Evolutionary conservation across 352 stramenopile species (phyloP).

Genomic region (Globisporangium spiculum): DNA sequence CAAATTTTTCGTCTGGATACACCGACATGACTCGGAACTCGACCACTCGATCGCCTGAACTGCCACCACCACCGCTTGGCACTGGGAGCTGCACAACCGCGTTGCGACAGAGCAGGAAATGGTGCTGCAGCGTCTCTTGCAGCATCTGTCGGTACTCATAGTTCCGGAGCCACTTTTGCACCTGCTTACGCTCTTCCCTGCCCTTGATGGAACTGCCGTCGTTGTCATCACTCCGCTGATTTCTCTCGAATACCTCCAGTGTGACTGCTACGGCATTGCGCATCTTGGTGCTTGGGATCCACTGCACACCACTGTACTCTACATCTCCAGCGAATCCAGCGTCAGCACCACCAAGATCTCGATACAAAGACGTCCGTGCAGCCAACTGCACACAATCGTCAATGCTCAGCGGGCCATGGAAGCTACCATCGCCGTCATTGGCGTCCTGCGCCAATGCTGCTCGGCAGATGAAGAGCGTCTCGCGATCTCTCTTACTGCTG

Average conservation of each 20-base stretch:
- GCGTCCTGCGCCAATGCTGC: slow-evolving; percentile 22
- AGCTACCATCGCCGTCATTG: not conserved
- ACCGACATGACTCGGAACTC: slow-evolving; percentile 47
- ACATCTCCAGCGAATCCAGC: slow-evolving; percentile 1
- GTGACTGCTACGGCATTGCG: slow-evolving; percentile 46
- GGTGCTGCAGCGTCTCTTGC: slow-evolving; percentile 52
- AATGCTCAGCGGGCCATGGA: slow-evolving; percentile 9
- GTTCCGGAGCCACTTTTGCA: slow-evolving; percentile 20
- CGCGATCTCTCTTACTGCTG: not conserved
- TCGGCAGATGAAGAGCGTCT: slow-evolving; percentile 38
- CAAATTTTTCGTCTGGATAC: slow-evolving; percentile 37
- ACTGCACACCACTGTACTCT: slow-evolving; percentile 24
- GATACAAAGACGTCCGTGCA: slow-evolving; percentile 15
- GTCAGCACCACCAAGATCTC: slow-evolving; percentile 21
- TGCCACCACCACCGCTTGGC: slow-evolving; percentile 15
- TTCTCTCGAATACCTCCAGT: slow-evolving; percentile 30
- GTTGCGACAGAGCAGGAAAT: slow-evolving; percentile 36
- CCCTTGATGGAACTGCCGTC: not conserved
- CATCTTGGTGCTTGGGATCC: slow-evolving; percentile 46
- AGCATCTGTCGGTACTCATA: slow-evolving; percentile 43
- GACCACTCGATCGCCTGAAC: slow-evolving; percentile 12
- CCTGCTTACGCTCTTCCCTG: not conserved
- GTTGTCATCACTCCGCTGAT: not conserved
- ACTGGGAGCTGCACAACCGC: slow-evolving; percentile 42
- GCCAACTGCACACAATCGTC: slow-evolving; percentile 28